Evolutionary conservation across 2,329 filamentous ascomycete species (phyloP), one percentile per base, ranked within the genome.

Genomic region (Fusarium liriodendri): DNA sequence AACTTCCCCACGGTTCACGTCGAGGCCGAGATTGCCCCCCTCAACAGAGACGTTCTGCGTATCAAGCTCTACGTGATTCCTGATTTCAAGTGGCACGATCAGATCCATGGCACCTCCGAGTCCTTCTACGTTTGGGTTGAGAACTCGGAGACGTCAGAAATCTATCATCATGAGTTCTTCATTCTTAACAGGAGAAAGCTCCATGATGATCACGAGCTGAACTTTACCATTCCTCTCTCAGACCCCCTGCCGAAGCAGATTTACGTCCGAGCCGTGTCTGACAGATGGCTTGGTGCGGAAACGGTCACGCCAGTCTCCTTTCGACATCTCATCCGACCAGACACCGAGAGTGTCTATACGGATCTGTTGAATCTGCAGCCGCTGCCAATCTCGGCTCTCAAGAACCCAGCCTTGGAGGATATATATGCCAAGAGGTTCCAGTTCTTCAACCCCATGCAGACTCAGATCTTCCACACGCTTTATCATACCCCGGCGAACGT

Each of bases 61-160:
- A 95, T 99, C 79, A 93, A 93, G 79, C 89, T 99, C 0, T 94
- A 88, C 76, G 88, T 99, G 20, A 94, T 92, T 2, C 95, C 97
- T 0, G 95, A 98, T 61, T 99, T 99, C 80, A 88, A 87, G 40
- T 99, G 97, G 97, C 97, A 98, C 77, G 96, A 98, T 76, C 92
- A 94, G 55, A 90, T 98, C 68, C 95, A 99, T 79, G 97, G 97
- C 20, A 95, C 92, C 4, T 98, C 96, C 0, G 97, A 99, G 79
- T 96, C 96, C 5, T 99, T 97, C 84, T 99, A 97, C 89, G 93
- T 99, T 67, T 99, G 97, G 97, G 96, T 99, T 4, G 97, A 99
- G 82, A 98, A 98, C 80, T 98, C 96, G 0, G 97, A 98, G 78
- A 98, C 95, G 0, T 95, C 95, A 0, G 95, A 98, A 82, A 98